Evolutionary conservation across 495 filamentous ascomycete genomes (phyloP), one percentile per base, ranked within the genome.

Genomic region (Articulospora tetracladia): DNA sequence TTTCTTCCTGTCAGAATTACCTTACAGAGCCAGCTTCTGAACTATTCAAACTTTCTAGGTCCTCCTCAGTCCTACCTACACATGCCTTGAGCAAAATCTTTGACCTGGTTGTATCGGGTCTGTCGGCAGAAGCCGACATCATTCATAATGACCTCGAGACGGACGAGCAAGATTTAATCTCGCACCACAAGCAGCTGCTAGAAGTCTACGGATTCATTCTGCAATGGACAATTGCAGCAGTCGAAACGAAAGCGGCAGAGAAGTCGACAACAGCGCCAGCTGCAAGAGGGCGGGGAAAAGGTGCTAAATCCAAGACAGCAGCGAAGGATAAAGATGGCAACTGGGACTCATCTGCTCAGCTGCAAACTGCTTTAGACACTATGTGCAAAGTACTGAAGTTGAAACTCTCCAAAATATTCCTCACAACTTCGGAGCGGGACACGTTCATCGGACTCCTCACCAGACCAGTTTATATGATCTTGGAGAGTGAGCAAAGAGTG

Each of bases 351-450:
- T 88, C 88, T 30, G 72, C 84, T 0, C 95, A 98, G 69, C 78
- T 99, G 19, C 89, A 96, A 69, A 87, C 81, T 7, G 92, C 94
- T 1, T 79, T 99, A 61, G 91, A 95, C 69, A 86, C 84, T 15
- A 98, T 98, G 92, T 94, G 89, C 76, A 98, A 96, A 69, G 90
- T 96, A 32, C 80, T 98, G 74, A 93, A 93, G 74, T 74, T 98
- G 67, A 97, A 96, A 72, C 79, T 99, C 23, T 83, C 85, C 60
- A 92, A 89, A 69, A 90, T 99, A 25, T 98, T 99, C 70, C 67
- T 96, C 60, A 98, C 95, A 0, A 97, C 95, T 0, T 94, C 92
- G n/a, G 95, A 98, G 70, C 81, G 93, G 57, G 92, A 98, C 70
- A 97, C 91, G 8, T 97, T 99, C 64, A 86, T 99, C 54, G 86